Base-by-base conservation (phyloP, 2,329 filamentous ascomycete species). In the Ophiostoma pallidulum region DNA sequence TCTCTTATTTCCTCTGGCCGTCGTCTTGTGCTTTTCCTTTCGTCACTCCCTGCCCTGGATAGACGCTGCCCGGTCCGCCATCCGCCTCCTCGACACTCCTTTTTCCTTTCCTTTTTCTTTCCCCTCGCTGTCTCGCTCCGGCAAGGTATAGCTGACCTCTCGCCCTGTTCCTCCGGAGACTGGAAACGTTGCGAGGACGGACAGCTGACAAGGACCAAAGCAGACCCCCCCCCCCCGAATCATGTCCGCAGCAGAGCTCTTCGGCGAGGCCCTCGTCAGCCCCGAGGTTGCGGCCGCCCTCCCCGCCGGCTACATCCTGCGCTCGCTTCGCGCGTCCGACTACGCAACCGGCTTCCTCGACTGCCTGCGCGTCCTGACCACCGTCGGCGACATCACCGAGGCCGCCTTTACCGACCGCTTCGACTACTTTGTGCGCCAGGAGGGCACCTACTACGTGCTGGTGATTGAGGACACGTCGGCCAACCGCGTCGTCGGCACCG, bases 351-450 rank as follows among this genome's bases (percentile, higher is more conserved):
- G 89, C 53, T 96, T 95, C 66, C 81, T 98, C 57, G 88, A 95
- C 61, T 91, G 92, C 51, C 73, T 98, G 54, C 80, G 88, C 39
- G 89, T 96, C 32, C 73, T 98, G 59, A 97, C 92, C 2, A 92
- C 86, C 8, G 91, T 97, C 20, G 92, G 92, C 54, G 88, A 96
- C 52, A 83, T 96, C 56, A 76, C 73, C 41, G 76, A 85, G 62
- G 76, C 79, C 51, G 74, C 79, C 51, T 97, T 91, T 72, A 75
- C 80, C 57, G 73, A 84, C 62, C 82, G 88, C 50, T 97, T 86
- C 67, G 79, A 89, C 55, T 90, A 84, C 77, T 90, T 96, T 72
- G 71, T 74, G 38, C 70, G 73, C 43, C 80, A 84, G 58, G 80
- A 80, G 52, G 84, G 80, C 54, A 78, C 81, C 51, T 96, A 97